Base-by-base conservation (phyloP, 2,329 filamentous ascomycete species). In the Fusarium subtropicale region DNA sequence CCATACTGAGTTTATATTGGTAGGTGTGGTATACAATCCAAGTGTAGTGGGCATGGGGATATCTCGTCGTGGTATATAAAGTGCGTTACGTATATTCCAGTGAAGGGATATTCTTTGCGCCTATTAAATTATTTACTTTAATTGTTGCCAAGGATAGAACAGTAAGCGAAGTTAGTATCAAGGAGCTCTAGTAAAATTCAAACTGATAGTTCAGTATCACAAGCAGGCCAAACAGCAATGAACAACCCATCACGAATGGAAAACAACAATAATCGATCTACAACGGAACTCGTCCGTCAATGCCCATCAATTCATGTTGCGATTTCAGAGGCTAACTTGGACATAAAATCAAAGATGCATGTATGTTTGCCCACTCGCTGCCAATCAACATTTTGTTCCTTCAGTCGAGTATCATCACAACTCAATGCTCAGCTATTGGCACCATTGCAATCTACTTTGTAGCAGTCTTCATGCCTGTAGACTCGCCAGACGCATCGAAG, bases 391-490 rank as follows among this genome's bases (percentile, higher is more conserved):
- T 60, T 39, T 24, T 38, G 26, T 24, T 22, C 46, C 22, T 30
- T n/a, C 16, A 22, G 24, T 16, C 2, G n/a, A 10, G 5, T 1
- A 2, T 30, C 9, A 31, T 30, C 9, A 22, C 34, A 13, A 9
- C 6, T 22, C 20, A 18, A 24, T 20, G 28, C 13, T 12, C 16
- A 60, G n/a, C 8, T 18, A 45, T 7, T 18, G 22, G 12, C 16
- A n/a, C 15, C n/a, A 20, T 55, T 12, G 18, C n/a, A 16, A 3
- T 68, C 24, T 66, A 71, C 53, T 71, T 71, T 53, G 51, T 56
- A n/a, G 64, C 36, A 3, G 53, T 16, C 39, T 59, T 62, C 15
- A 54, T 34, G 8, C 59, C 62, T 10, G 47, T 36, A 28, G 42
- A 42, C 20, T 68, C 68, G 6, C 56, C 66, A 46, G 66, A 33